phyloP scores from a whole-genome alignment of 2,329 filamentous ascomycete species.

The Aureobasidium sp. region DNA sequence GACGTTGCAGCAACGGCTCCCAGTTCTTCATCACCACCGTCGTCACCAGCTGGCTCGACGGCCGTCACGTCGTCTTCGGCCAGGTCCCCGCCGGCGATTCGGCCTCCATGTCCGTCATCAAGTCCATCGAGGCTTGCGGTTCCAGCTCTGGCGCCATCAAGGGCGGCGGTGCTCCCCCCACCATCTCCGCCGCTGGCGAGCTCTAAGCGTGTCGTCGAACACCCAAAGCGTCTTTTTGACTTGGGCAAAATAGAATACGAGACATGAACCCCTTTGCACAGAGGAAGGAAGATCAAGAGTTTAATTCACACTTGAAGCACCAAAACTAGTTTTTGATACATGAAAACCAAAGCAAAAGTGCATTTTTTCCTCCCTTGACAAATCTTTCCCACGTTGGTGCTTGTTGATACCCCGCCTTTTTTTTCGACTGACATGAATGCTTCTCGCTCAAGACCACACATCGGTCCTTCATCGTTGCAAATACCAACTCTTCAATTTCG shows the following conservation, averaged over 20 bases:
- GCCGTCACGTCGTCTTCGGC: constrained; percentile 80
- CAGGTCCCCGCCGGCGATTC: constrained; percentile 53
- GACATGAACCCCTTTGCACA: constrained; percentile 7
- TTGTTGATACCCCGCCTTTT: neutral
- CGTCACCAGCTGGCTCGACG: constrained; percentile 63
- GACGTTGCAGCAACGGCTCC: constrained; percentile 56
- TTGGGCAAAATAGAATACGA: constrained; percentile 13
- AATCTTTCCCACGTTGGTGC: neutral
- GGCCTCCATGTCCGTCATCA: constrained; percentile 49
- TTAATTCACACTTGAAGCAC: neutral
- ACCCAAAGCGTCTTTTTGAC: neutral
- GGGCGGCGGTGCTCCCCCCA: constrained; percentile 43
- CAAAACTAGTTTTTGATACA: neutral
- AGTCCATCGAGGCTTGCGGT: constrained; percentile 54
- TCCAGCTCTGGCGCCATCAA: constrained; percentile 48
- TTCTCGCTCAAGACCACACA: neutral
- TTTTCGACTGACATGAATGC: neutral
- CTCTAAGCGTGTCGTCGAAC: constrained; percentile 19
- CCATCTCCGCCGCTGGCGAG: constrained; percentile 47
- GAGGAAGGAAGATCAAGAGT: neutral
- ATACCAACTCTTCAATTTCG: too few relatives aligned
- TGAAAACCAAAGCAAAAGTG: neutral
- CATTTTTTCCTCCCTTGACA: neutral
- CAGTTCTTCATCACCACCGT: constrained; percentile 69
- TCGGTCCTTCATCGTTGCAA: too few relatives aligned